Evolutionary conservation across 371 early-diverging fungal species (phyloP).

Genomic region (Rhizopus microsporus): DNA sequence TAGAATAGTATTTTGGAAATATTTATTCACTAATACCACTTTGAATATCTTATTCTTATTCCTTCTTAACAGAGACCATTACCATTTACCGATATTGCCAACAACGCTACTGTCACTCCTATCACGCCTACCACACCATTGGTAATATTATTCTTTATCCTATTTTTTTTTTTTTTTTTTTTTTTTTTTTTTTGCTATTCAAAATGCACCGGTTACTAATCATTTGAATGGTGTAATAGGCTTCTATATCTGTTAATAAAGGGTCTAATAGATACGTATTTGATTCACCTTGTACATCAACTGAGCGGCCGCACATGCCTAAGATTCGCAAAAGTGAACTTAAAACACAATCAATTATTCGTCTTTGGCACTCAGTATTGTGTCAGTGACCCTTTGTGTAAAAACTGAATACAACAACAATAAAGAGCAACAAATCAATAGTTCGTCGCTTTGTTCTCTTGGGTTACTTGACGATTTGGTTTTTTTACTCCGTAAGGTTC

Average conservation of each 20-base stretch:
- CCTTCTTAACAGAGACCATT: constrained; percentile 12
- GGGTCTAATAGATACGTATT: constrained; percentile 7
- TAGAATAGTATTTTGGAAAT: constrained; percentile 14
- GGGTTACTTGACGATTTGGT: constrained; percentile 9
- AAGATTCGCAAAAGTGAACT: constrained; percentile 11
- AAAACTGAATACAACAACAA: constrained; percentile 12
- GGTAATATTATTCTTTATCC: constrained; percentile 6
- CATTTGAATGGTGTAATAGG: constrained; percentile 8
- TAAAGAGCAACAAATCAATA: constrained; percentile 11
- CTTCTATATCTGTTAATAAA: constrained; percentile 7
- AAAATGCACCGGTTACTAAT: constrained; percentile 5
- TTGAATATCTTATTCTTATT: constrained; percentile 13
- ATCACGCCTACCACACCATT: constrained; percentile 4
- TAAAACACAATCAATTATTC: constrained; percentile 5
- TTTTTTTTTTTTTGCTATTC: constrained; percentile 8
- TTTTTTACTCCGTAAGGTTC: constrained; percentile 9
- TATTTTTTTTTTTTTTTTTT: no score
- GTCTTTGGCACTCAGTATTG: constrained; percentile 13
- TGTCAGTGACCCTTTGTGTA: constrained; percentile 11
- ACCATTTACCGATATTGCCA: constrained; percentile 11
- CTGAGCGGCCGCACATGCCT: constrained; percentile 11
- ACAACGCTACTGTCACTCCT: constrained; percentile 11
- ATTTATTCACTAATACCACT: constrained; percentile 14
- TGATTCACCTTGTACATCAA: constrained; percentile 10
- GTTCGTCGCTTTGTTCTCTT: constrained; percentile 11